Evolutionary conservation across 2,329 filamentous ascomycete genomes (phyloP).

Genomic region (Penicillium brevicompactum): DNA sequence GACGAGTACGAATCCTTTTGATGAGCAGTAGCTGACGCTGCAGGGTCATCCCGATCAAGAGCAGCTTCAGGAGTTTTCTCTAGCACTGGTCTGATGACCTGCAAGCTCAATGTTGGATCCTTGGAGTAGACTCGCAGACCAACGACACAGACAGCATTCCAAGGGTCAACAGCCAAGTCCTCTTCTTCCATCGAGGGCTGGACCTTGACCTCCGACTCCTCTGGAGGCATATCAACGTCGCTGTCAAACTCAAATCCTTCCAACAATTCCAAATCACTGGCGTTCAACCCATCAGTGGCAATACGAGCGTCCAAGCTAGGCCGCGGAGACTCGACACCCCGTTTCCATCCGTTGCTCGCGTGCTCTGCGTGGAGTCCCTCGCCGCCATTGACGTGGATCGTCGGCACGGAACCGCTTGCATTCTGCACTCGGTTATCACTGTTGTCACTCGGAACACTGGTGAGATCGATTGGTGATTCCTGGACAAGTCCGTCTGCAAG

Average conservation of each 20-base stretch:
- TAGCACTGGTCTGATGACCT: conserved; percentile 51
- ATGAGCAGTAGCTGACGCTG: conserved; percentile 32
- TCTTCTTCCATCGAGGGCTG: conserved; percentile 1
- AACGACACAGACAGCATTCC: conserved; percentile 64
- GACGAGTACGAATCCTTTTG: conserved; percentile 9
- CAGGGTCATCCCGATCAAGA: conserved; percentile 48
- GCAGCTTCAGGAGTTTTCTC: conserved; percentile 42
- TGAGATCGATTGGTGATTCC: conserved; percentile 30
- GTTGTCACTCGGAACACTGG: conserved; percentile 22
- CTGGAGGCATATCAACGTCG: conserved; percentile 43
- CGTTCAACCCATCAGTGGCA: conserved; percentile 22
- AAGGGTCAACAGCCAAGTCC: conserved; percentile 43
- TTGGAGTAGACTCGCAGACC: conserved; percentile 61
- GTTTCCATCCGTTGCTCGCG: conserved; percentile 10
- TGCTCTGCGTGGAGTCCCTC: conserved; percentile 24
- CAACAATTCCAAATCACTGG: conserved; percentile 37
- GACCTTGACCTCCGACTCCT: conserved; percentile 24
- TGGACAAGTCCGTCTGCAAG: conserved; percentile 25
- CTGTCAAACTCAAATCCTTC: conserved; percentile 47
- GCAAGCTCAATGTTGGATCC: conserved; percentile 52
- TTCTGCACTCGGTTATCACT: conserved; percentile 12
- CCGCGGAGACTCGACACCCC: conserved; percentile 20
- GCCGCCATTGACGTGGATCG: conserved; percentile 31
- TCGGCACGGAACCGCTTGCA: conserved; percentile 26
- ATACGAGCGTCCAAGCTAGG: conserved; percentile 31